Evolutionary conservation across 2,329 filamentous ascomycete species (phyloP).

Genomic region (Xylaria sp.): DNA sequence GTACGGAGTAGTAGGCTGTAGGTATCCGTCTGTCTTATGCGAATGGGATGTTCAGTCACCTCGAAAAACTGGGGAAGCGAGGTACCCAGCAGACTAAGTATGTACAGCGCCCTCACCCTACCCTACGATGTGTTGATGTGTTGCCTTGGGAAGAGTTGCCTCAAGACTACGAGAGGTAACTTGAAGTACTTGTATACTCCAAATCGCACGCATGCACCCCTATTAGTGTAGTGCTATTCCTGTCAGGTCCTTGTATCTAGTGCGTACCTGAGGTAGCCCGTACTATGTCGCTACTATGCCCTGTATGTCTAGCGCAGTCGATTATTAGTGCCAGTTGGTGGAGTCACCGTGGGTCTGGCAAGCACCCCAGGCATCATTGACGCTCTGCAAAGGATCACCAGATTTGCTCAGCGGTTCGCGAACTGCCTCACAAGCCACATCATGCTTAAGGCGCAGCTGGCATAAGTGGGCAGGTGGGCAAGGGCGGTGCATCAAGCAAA

Average conservation of each 20-base stretch:
- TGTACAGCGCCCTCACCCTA: background rate
- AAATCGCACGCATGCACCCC: conserved; percentile 17
- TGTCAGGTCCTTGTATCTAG: background rate
- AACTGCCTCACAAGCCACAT: conserved; percentile 34
- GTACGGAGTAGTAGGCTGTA: background rate
- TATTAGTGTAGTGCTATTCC: background rate
- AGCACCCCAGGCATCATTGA: background rate
- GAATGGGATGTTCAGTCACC: background rate
- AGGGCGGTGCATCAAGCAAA: background rate
- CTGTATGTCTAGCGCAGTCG: background rate
- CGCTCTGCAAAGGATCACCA: conserved; percentile 27
- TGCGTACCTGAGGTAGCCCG: conserved; percentile 9
- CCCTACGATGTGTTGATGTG: background rate
- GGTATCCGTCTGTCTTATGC: conserved; percentile 8
- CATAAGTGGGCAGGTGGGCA: background rate
- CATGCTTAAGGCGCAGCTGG: conserved; percentile 28
- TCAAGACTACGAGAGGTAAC: background rate
- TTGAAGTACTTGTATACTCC: background rate
- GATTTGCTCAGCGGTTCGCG: conserved; percentile 32
- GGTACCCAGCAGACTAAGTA: conserved; percentile 7
- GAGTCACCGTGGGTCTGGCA: background rate
- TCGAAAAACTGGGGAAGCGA: conserved; percentile 25
- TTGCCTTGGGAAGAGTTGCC: conserved; percentile 12
- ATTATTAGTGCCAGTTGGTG: background rate
- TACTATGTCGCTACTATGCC: background rate